Conservation (phyloP, 208 protist species). For the Acanthamoeba healyi region DNA sequence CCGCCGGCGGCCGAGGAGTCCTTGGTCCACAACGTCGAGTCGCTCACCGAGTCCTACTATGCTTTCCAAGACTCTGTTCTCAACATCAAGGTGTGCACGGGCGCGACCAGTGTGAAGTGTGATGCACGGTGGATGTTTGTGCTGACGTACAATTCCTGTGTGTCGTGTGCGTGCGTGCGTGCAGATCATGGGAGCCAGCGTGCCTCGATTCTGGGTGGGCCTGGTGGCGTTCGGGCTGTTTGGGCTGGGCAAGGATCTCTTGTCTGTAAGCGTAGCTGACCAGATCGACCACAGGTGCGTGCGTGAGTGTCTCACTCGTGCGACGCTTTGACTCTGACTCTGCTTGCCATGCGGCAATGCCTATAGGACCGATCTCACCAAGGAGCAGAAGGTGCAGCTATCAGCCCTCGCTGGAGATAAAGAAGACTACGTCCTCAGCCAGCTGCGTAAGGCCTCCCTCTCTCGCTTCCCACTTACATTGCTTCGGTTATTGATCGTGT, state of each 20-base stretch:
- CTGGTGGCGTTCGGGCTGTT: slow-evolving; percentile 27
- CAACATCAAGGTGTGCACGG: slow-evolving; percentile 21
- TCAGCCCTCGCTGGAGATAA: neutral
- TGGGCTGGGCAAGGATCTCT: slow-evolving; percentile 13
- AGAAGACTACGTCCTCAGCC: slow-evolving; percentile 25
- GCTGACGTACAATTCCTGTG: too few relatives aligned
- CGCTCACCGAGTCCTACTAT: slow-evolving; percentile 48
- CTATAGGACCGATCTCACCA: neutral
- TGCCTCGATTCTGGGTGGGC: slow-evolving; percentile 64
- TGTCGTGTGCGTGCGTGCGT: neutral
- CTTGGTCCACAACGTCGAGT: slow-evolving; percentile 32
- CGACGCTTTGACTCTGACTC: neutral
- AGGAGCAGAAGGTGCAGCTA: neutral
- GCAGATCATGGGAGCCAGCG: neutral
- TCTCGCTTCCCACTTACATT: neutral
- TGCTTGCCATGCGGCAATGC: neutral
- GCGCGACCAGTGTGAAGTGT: too few relatives aligned
- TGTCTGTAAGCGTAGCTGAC: neutral
- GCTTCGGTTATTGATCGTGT: neutral
- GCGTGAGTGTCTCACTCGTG: neutral
- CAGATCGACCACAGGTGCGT: neutral
- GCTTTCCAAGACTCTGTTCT: slow-evolving; percentile 48
- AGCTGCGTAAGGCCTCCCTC: slow-evolving; percentile 5
- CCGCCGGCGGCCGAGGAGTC: slow-evolving; percentile 13
- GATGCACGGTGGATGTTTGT: too few relatives aligned